These are phyloP conservation scores for Populus tremula DNA, from an alignment of 345 rosid genomes.

Conservation along the genomic window DNA sequence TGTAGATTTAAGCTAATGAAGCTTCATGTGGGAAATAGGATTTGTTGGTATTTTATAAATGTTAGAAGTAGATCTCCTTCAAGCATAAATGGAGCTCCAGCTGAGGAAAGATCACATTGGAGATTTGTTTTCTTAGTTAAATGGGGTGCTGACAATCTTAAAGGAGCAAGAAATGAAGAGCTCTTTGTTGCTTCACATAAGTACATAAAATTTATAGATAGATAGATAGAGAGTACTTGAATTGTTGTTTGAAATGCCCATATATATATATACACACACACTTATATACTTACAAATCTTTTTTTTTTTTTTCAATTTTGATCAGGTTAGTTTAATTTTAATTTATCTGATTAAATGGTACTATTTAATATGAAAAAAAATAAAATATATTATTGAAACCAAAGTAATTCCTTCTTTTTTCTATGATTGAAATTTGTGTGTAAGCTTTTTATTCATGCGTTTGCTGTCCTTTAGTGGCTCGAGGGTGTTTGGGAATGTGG, in stretches of 20 bases:
- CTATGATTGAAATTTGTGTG: too few relatives aligned
- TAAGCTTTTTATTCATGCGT: too few relatives aligned
- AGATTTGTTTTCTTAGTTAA: slow-evolving; percentile 66
- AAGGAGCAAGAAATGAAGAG: slow-evolving; percentile 77
- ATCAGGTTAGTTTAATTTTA: slow-evolving; percentile 61
- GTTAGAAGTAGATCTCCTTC: too few relatives aligned
- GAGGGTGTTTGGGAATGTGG: too few relatives aligned
- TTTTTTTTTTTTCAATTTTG: neutral
- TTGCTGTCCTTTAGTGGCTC: slow-evolving; percentile 46
- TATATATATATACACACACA: neutral
- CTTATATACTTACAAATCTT: neutral
- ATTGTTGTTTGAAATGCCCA: neutral
- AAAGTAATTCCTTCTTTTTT: too few relatives aligned
- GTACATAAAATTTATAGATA: slow-evolving; percentile 25
- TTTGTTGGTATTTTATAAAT: too few relatives aligned
- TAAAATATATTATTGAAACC: too few relatives aligned
- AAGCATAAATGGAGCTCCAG: slow-evolving; percentile 62
- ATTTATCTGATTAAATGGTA: too few relatives aligned
- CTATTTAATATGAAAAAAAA: too few relatives aligned
- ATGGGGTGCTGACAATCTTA: slow-evolving; percentile 78
- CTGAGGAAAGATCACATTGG: slow-evolving; percentile 84
- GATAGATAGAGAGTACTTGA: too few relatives aligned
- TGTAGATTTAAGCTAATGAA: neutral
- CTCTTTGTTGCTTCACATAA: slow-evolving; percentile 92
- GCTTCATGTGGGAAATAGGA: neutral